Conservation (phyloP, 1,284 basidiomycete genomes). For the Cryptococcus floricola region DNA sequence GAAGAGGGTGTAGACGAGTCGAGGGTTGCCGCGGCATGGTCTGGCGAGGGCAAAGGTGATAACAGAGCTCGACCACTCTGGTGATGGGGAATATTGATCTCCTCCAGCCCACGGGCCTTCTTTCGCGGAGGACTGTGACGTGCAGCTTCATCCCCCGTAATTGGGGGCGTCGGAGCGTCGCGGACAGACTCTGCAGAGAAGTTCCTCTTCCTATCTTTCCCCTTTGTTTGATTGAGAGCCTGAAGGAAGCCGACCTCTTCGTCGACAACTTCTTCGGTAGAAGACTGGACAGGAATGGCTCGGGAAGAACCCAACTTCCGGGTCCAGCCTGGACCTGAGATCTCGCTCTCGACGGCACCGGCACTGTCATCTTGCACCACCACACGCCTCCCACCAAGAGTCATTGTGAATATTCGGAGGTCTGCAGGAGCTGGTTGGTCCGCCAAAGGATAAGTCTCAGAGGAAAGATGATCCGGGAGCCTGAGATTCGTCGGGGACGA, state of each 20-base stretch:
- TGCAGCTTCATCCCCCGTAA: constrained; percentile 6
- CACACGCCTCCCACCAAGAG: constrained; percentile 38
- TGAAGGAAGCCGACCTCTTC: constrained; percentile 24
- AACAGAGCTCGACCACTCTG: constrained; percentile 18
- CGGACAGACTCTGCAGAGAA: background rate
- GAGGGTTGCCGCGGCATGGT: constrained; percentile 23
- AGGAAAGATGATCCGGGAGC: constrained; percentile 26
- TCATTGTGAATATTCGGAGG: constrained; percentile 39
- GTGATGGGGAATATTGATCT: constrained; percentile 16
- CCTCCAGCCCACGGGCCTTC: constrained; percentile 32
- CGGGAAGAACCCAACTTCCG: constrained; percentile 3
- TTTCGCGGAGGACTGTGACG: constrained; percentile 42
- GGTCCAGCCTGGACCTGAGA: constrained; percentile 28
- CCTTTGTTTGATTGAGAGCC: constrained; percentile 25
- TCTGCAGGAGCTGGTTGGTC: constrained; percentile 41
- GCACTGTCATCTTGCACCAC: constrained; percentile 37
- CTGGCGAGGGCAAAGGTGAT: constrained; percentile 38
- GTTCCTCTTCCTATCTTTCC: constrained; percentile 32
- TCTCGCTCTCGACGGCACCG: constrained; percentile 2
- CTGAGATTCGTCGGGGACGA: constrained; percentile 31
- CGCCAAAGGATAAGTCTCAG: constrained; percentile 41
- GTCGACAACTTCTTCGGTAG: constrained; percentile 1
- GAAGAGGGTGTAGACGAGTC: constrained; percentile 1
- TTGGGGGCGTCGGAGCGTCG: constrained; percentile 15
- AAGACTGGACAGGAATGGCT: background rate